phyloP scores from a whole-genome alignment of 306 rosid species.

The Benincasa hispida region DNA sequence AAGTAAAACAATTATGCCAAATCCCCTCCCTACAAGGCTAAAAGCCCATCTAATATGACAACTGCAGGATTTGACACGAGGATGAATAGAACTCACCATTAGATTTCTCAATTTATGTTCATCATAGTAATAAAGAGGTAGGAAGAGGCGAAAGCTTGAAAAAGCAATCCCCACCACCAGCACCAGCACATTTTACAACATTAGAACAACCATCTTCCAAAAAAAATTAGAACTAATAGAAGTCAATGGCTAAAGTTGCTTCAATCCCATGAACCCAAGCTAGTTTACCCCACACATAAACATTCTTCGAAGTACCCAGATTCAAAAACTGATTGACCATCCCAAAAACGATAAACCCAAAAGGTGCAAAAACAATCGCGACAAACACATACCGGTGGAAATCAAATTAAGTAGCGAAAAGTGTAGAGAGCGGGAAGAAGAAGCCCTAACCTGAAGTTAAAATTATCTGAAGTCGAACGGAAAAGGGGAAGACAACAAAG shows the following conservation, averaged over 20 bases:
- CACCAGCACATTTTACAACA: not conserved
- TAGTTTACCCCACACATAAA: not conserved
- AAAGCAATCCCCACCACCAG: not conserved
- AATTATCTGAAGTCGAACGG: not conserved
- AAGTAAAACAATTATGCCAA: not conserved
- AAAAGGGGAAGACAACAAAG: conserved; percentile 2
- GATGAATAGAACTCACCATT: not conserved
- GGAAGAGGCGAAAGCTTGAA: not conserved
- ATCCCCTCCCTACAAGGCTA: not conserved
- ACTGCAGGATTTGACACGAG: not conserved
- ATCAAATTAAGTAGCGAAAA: not conserved
- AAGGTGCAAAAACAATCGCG: not conserved
- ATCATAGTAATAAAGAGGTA: not conserved
- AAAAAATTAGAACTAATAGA: not conserved
- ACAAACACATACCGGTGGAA: not conserved
- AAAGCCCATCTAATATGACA: not conserved
- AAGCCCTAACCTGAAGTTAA: not conserved
- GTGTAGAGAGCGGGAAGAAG: not conserved
- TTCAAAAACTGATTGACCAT: not conserved
- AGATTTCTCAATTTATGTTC: not conserved
- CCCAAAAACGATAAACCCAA: not conserved
- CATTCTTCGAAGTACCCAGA: not conserved
- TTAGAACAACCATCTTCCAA: not conserved
- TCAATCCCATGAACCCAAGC: not conserved
- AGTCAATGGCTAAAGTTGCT: not conserved